Base-by-base conservation (phyloP, 2,329 filamentous ascomycete species). In the Zarea fungicola region DNA sequence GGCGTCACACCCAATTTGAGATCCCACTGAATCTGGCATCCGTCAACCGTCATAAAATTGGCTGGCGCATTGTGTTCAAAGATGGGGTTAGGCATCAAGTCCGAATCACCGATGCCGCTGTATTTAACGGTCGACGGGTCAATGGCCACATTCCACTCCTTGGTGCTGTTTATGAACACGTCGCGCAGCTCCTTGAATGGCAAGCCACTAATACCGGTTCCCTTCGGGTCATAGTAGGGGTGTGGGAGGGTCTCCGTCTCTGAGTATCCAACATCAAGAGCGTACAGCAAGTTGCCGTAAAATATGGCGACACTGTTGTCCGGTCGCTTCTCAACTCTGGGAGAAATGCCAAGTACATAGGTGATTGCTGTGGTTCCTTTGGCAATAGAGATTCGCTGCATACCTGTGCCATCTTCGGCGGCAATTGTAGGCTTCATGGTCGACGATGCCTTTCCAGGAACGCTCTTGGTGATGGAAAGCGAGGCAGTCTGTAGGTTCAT, bases 281-380 rank as follows among this genome's bases (percentile, higher is more conserved):
- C 66, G 45, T 74, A 75, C 1, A 75, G 64, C 1, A 75, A 56
- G 1, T 69, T 58, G 1, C 72, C 72, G 34, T 68, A 65, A 51
- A 73, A 71, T 11, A 75, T 62, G 10, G 69, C 59, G 5, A 73
- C 63, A 1, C 69, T 70, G 42, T 68, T 58, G 49, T 68, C 55
- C 3, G 54, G 26, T 13, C 61, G 57, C 3, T 49, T 28, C 23
- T 61, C 55, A 2, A 60, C 52, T 7, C 56, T 54, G 2, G 63
- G 50, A 2, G 40, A 32, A 1, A 55, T 54, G 3, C 42, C 31
- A 11, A 62, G 54, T 10, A 23, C 49, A 35, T 56, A 57, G 6
- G 22, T 53, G 32, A 62, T 28, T 19, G 52, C 53, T 4, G 57
- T 52, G 32, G 49, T 40, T 34, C 55, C 58, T 4, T 55, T 46